phyloP scores from a whole-genome alignment of 768 basidiomycete genomes.

The Rickenella mellea region DNA sequence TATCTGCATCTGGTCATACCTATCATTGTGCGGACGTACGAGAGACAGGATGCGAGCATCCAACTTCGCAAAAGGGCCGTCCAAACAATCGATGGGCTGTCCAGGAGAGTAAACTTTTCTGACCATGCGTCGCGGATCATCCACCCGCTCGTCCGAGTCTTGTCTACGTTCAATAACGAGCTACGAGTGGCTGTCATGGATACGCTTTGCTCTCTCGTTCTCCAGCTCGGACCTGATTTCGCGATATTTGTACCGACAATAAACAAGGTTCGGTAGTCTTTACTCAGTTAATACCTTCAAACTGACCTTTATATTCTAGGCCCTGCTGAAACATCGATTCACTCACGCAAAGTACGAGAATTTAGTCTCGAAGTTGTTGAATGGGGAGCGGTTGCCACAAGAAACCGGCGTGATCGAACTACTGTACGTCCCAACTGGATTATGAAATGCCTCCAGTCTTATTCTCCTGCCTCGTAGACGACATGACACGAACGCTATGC shows the following conservation, averaged over 20 bases:
- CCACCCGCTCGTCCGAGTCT: conserved; percentile 84
- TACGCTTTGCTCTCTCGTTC: conserved; percentile 81
- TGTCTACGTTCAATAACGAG: conserved; percentile 68
- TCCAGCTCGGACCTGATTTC: conserved; percentile 93
- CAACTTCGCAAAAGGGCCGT: conserved; percentile 81
- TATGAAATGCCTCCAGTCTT: not conserved
- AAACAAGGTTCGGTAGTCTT: conserved; percentile 56
- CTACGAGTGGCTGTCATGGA: conserved; percentile 84
- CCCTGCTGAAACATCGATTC: conserved; percentile 66
- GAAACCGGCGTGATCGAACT: conserved; percentile 67
- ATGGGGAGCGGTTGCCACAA: conserved; percentile 85
- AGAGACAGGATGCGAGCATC: conserved; percentile 65
- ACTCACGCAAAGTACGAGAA: conserved; percentile 79
- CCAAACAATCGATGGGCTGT: conserved; percentile 83
- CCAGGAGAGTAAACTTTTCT: conserved; percentile 90
- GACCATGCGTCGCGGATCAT: conserved; percentile 97
- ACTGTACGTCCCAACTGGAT: conserved; percentile 31
- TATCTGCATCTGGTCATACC: conserved; percentile 96
- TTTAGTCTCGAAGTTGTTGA: conserved; percentile 80
- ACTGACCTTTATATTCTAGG: conserved; percentile 32
- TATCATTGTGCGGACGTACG: conserved; percentile 85
- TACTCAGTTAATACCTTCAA: not conserved
- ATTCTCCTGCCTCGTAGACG: not conserved
- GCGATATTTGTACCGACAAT: conserved; percentile 97
- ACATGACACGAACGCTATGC: conserved; percentile 44